phyloP scores from a whole-genome alignment of 352 stramenopile genomes.

The Phytopythium ostracodes region DNA sequence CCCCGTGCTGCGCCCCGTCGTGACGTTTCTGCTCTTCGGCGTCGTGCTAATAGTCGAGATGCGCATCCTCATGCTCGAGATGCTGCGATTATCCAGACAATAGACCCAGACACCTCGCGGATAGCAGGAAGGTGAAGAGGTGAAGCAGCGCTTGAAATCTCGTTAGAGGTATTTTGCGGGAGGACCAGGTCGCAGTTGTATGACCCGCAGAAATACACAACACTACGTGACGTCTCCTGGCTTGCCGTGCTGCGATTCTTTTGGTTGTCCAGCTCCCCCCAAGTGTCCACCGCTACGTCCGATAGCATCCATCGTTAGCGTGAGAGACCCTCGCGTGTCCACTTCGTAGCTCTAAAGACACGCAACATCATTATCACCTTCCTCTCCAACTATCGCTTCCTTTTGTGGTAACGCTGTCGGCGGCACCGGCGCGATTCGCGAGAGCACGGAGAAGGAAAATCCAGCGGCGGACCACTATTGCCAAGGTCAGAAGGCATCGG shows the following conservation, averaged over 20 bases:
- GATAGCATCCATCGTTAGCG: not conserved
- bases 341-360: not conserved
- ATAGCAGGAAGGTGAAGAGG: not conserved
- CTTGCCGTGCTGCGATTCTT: not conserved
- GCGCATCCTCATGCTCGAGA: constrained; percentile 52
- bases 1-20: constrained; percentile 65
- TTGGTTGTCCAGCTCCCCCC: not conserved
- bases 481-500: not conserved
- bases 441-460: not conserved
- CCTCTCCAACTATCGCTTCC: no score
- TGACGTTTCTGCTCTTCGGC: constrained; percentile 49
- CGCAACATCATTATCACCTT: not conserved
- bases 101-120: not conserved
- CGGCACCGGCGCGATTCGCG: not conserved
- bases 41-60: constrained; percentile 35
- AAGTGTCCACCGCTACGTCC: not conserved
- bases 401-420: no score
- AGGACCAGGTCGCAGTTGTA: not conserved
- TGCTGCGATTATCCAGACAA: constrained; percentile 20
- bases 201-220: not conserved
- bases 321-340: not conserved
- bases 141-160: not conserved
- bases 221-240: not conserved
- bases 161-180: not conserved
- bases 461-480: not conserved